These are phyloP conservation scores for Juncus inflexus DNA, from an alignment of 176 grass and related monocot species.

Conservation along the genomic window DNA sequence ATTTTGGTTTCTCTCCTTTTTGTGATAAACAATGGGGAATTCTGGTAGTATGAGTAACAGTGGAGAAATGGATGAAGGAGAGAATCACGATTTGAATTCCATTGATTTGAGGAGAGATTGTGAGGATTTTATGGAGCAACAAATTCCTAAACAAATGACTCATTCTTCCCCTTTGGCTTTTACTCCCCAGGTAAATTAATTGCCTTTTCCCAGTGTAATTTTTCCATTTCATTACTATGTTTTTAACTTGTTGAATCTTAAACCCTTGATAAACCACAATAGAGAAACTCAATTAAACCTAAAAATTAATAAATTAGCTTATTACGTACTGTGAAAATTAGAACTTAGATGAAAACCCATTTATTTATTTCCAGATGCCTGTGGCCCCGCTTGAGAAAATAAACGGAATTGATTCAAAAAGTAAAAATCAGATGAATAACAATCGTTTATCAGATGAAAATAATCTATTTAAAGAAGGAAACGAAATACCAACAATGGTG, in stretches of 20 bases:
- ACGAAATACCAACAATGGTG: conserved; percentile 29
- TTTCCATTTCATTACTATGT: not conserved
- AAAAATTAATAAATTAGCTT: too few species aligned
- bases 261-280: not conserved
- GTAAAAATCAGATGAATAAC: not conserved
- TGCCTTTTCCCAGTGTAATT: not conserved
- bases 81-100: not conserved
- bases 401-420: conserved; percentile 4
- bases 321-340: too few species aligned
- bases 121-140: conserved; percentile 23
- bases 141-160: conserved; percentile 24
- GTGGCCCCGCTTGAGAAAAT: conserved; percentile 28
- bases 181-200: conserved; percentile 24
- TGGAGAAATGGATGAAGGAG: not conserved
- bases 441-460: not conserved
- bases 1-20: not conserved
- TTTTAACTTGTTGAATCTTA: not conserved
- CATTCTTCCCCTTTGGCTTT: conserved; percentile 20
- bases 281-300: not conserved
- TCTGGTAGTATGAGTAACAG: conserved; percentile 12
- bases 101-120: not conserved
- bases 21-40: conserved; percentile 23
- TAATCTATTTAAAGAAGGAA: conserved; percentile 14
- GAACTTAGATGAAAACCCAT: too few species aligned
- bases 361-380: conserved; percentile 20